These are phyloP conservation scores for Cystoisospora suis DNA, from an alignment of 169 alveolate species.

Conservation along the genomic window DNA sequence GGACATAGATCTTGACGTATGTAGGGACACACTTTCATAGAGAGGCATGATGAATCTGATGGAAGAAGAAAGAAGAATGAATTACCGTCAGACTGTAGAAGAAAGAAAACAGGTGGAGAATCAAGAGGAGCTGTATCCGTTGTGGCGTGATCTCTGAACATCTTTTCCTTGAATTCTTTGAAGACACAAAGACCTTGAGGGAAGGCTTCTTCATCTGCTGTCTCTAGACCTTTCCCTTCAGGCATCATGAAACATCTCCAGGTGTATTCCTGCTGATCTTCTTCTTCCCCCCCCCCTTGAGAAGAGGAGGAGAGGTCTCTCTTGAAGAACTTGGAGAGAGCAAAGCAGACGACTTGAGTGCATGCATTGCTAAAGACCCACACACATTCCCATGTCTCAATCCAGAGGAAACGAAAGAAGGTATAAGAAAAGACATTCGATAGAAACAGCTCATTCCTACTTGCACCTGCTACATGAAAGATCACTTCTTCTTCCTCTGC, in stretches of 20 bases:
- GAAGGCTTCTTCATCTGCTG: constrained; percentile 29
- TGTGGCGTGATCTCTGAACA: constrained; percentile 20
- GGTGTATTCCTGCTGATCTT: not conserved
- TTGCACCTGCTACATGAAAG: not conserved
- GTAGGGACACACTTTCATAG: too few relatives aligned
- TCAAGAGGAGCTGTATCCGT: constrained; percentile 25
- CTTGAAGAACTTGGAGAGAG: not conserved
- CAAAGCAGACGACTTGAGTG: constrained; percentile 29
- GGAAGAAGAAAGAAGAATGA: too few relatives aligned
- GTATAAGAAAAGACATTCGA: not conserved
- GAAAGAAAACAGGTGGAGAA: constrained; percentile 19
- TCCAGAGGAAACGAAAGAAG: not conserved
- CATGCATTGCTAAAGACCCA: constrained; percentile 24
- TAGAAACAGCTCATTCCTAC: not conserved
- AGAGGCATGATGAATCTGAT: too few relatives aligned
- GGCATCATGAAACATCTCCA: constrained; percentile 34
- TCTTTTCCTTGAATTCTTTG: not conserved
- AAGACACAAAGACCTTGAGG: constrained; percentile 21
- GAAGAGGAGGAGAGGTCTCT: not conserved
- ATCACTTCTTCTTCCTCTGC: not conserved
- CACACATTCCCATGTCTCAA: not conserved
- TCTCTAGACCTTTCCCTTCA: constrained; percentile 23
- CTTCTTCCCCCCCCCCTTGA: not conserved
- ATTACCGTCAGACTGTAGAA: constrained; percentile 24
- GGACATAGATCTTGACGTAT: too few relatives aligned